Percentiles rank a stretch among this genome's conserved stretches.
phyloP scores from a whole-genome alignment of 164 flowering plant genomes.

The Stephania cephalantha region DNA sequence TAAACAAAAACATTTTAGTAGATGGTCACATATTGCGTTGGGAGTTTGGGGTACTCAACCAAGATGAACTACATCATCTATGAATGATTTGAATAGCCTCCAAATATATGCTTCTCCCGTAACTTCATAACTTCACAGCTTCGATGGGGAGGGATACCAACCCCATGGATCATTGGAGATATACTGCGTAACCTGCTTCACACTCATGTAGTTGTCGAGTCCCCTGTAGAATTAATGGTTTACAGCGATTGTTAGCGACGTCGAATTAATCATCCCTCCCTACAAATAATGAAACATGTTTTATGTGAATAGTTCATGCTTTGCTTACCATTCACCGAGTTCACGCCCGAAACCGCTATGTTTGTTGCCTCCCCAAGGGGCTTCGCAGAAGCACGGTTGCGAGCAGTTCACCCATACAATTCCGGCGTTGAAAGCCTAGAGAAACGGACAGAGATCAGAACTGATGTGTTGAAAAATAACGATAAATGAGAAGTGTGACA shows the following conservation, averaged over 20 bases:
- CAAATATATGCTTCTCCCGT: not conserved
- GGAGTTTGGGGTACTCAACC: not conserved
- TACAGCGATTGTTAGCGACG: not conserved
- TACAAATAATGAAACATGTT: not conserved
- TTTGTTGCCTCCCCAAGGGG: slow-evolving; percentile 98
- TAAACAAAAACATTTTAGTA: no score
- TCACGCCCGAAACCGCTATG: slow-evolving; percentile 99
- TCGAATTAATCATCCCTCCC: not conserved
- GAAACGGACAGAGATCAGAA: not conserved
- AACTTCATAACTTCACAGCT: slow-evolving; percentile 47
- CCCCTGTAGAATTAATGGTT: slow-evolving; percentile 46
- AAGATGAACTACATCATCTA: not conserved
- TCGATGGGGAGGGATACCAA: slow-evolving; percentile 81
- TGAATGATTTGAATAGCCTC: not conserved
- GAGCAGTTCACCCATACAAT: slow-evolving; percentile 98
- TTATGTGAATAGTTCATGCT: not conserved
- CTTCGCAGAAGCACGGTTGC: slow-evolving; percentile 94
- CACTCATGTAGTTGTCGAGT: slow-evolving; percentile 82
- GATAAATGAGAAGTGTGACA: not conserved
- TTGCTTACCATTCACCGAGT: slow-evolving; percentile 81
- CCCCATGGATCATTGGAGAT: slow-evolving; percentile 81
- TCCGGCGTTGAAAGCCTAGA: slow-evolving; percentile 77
- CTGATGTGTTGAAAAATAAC: not conserved
- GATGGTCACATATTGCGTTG: no score
- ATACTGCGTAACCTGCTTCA: slow-evolving; percentile 91